Evolutionary conservation across 2,329 filamentous ascomycete species (phyloP).

Genomic region (Bipolaris bicolor): DNA sequence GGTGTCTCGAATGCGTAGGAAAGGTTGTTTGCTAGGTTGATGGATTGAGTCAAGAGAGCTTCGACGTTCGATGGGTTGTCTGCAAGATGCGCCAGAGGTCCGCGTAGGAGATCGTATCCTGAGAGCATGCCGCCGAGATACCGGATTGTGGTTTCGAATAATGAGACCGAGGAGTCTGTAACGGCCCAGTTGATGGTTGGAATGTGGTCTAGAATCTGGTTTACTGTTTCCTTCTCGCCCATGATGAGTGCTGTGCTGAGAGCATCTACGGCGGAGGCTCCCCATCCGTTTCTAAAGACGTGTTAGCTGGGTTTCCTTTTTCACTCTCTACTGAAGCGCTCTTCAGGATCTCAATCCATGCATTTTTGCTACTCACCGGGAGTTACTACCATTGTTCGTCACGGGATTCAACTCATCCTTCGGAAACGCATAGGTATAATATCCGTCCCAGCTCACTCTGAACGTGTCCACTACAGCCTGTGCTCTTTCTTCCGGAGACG

Average conservation of each 20-base stretch:
- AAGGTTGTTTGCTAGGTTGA: conserved; percentile 72
- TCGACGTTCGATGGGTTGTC: conserved; percentile 58
- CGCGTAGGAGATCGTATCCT: conserved; percentile 74
- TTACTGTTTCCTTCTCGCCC: conserved; percentile 69
- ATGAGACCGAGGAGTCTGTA: conserved; percentile 65
- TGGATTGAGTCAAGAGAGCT: conserved; percentile 69
- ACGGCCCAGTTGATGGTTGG: conserved; percentile 72
- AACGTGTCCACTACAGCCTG: conserved; percentile 46
- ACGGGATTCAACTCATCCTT: conserved; percentile 77
- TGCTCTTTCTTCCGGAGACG: conserved; percentile 27
- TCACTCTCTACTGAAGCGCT: neutral
- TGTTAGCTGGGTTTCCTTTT: neutral
- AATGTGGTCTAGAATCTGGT: conserved; percentile 74
- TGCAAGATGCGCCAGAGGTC: conserved; percentile 64
- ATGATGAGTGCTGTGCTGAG: conserved; percentile 81
- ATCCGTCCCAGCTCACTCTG: conserved; percentile 52
- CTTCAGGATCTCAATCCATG: neutral
- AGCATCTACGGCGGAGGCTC: conserved; percentile 80
- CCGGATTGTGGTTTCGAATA: conserved; percentile 91
- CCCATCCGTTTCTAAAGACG: conserved; percentile 75
- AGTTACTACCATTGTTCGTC: conserved; percentile 69
- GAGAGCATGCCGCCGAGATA: conserved; percentile 83
- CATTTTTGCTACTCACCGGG: conserved; percentile 62
- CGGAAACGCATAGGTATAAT: conserved; percentile 75
- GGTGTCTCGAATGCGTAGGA: conserved; percentile 80